Base-by-base conservation (phyloP, 441 rosid species). In the Gossypium gossypioides region DNA sequence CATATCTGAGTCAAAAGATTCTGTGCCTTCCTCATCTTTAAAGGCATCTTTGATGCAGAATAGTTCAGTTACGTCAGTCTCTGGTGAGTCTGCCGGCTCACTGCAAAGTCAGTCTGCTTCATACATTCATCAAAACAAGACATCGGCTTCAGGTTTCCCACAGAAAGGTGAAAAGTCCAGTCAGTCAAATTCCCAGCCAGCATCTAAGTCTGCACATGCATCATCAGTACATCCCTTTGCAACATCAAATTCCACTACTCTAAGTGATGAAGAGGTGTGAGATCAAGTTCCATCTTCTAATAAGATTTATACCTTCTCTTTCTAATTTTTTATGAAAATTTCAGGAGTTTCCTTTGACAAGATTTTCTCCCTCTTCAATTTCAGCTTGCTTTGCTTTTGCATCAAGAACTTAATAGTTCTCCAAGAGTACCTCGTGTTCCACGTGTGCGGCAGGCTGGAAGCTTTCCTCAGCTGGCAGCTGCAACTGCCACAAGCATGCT, bases 351-450 rank as follows among this genome's bases (percentile, higher is more conserved):
- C 3, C 21, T 62, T 42, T 21, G 22, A 70, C 46, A 22, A 54
- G 21, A 48, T 70, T 7, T 44, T 62, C 51, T 25, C 63, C 24
- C 29, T 6, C 15, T 6, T 57, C 77, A 72, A 59, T 65, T 82
- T 68, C 87, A 96, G 99, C 96, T 96, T 72, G 98, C 99, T 27
- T 81, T 93, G 78, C 93, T 91, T 86, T 78, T 96, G 84, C 99
- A 96, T 84, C 97, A 96, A 84, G 97, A 93, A 79, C 98, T 96
- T 83, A 91, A 96, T 71, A 93, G 99, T 77, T 93, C 98, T 80
- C 98, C 96, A 46, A 86, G 99, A 77, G 98, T 96, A 64, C 96
- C 97, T 71, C 96, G 96, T 72, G 97, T 92, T 55, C 98, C 97
- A 6, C 96, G 97, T 59, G 86, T 92, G 74, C 92, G 97, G 63